Base-by-base conservation (phyloP, 2,329 filamentous ascomycete genomes). In the Neonectria neomacrospora region DNA sequence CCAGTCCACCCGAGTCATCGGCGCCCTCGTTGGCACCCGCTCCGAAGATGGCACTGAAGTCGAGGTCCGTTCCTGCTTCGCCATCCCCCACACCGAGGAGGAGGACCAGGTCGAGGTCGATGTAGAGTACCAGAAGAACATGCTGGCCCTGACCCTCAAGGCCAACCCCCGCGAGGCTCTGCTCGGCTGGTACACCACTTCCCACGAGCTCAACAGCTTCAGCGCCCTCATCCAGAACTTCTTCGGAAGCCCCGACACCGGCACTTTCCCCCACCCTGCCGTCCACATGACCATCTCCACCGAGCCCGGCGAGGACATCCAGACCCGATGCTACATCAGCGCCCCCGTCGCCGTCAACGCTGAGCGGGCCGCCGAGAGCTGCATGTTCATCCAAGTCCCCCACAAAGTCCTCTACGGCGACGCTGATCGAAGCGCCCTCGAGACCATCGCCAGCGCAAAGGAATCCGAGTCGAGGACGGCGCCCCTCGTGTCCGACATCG, bases 101-200 rank as follows among this genome's bases (percentile, higher is more conserved):
- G 92, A 94, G 79, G 96, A 99, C 81, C 96, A 99, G 82, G 96
- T 99, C 75, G 96, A 99, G 82, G 96, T 99, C 69, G 96, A 99
- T 79, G 97, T 99, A 87, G 96, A 99, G 82, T 99, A 98, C 82
- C 96, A 99, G 84, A 98, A 98, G 88, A 94, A 95, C 81, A 99
- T 99, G 96, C 90, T 98, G 62, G 91, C 92, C 64, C 85, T 99
- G 73, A 95, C 97, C 79, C 89, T 98, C 72, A 95, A 95, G 82
- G 95, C 94, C 61, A 92, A 94, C 80, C 96, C 96, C 54, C 93
- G 94, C 81, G 96, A 99, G 82, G 89, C 94, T 58, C 88, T 99
- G 63, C 91, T 99, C 66, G 96, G 96, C 76, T 99, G 96, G 96
- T 99, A 99, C 83, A 97, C 96, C 68, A 99, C 96, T 53, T 94